A percentile compares a stretch with the other conserved stretches of the same genome.
These are phyloP conservation scores for Metarhizium brunneum DNA, from an alignment of 2,329 filamentous ascomycete species.

Conservation along the genomic window DNA sequence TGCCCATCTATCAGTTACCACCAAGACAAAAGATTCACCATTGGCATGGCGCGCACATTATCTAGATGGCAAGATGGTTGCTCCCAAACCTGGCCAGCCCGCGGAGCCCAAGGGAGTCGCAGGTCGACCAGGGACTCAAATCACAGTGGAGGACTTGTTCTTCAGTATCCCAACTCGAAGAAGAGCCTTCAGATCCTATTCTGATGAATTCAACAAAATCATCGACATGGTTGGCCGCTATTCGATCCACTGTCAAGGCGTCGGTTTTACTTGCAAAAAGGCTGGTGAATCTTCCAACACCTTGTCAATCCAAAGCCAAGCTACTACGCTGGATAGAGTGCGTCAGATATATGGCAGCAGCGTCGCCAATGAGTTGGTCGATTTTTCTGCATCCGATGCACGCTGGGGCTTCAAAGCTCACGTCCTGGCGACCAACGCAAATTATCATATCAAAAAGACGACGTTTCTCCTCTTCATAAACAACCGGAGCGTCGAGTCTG, in stretches of 20 bases:
- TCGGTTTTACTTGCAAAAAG: constrained; percentile 95
- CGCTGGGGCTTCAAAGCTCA: constrained; percentile 77
- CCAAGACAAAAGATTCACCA: constrained; percentile 78
- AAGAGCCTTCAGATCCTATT: constrained; percentile 79
- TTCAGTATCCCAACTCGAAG: constrained; percentile 90
- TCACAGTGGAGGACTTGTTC: constrained; percentile 93
- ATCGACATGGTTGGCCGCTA: constrained; percentile 91
- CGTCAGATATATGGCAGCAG: constrained; percentile 78
- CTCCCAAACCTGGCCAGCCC: constrained; percentile 79
- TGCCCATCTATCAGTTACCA: constrained; percentile 89
- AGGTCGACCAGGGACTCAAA: constrained; percentile 83
- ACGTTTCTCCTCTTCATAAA: constrained; percentile 91
- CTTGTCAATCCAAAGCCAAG: constrained; percentile 66
- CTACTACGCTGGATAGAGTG: constrained; percentile 71
- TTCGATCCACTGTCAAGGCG: constrained; percentile 81
- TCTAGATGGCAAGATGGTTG: constrained; percentile 68
- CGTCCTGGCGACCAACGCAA: constrained; percentile 83
- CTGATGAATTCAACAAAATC: constrained; percentile 97
- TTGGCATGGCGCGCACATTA: constrained; percentile 90
- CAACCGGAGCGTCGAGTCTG: constrained; percentile 85
- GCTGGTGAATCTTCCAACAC: constrained; percentile 78
- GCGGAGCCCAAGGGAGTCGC: constrained; percentile 81
- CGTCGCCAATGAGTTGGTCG: constrained; percentile 81
- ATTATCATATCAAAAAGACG: constrained; percentile 88
- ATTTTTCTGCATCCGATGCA: constrained; percentile 61